Evolutionary conservation across 139 green algal species (phyloP).

Genomic region (Pedinophyceae sp.): DNA sequence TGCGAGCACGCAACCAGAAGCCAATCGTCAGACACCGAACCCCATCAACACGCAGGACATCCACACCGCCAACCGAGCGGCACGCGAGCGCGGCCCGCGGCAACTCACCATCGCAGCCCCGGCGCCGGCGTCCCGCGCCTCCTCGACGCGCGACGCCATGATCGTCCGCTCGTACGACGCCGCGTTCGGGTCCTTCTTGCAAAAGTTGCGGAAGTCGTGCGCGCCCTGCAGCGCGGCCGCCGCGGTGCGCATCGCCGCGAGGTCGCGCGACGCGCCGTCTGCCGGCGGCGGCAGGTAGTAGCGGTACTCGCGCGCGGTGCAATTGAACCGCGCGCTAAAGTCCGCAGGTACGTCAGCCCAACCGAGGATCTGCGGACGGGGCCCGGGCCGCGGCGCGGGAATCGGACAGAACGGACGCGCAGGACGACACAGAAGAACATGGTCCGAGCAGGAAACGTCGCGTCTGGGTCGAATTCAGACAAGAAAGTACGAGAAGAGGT

Average conservation of each 20-base stretch:
- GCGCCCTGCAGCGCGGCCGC: not conserved
- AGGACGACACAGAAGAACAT: no score
- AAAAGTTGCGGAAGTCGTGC: constrained; percentile 30
- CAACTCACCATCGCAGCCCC: not conserved
- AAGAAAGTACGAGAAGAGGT: no score
- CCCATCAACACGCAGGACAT: not conserved
- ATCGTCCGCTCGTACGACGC: constrained; percentile 10
- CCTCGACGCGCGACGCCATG: constrained; percentile 2
- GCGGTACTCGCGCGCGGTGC: not conserved
- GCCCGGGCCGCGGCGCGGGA: no score
- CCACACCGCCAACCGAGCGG: constrained; percentile 1
- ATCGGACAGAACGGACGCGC: no score
- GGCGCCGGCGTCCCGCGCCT: no score
- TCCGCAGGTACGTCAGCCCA: constrained; percentile 11
- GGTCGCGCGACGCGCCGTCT: not conserved
- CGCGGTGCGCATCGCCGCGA: not conserved
- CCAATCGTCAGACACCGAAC: not conserved
- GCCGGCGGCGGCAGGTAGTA: not conserved
- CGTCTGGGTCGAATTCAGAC: not conserved
- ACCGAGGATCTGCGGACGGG: no score
- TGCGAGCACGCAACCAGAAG: not conserved
- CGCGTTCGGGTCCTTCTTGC: constrained; percentile 22
- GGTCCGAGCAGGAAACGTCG: no score
- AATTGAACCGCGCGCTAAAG: constrained; percentile 10
- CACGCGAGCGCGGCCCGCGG: not conserved